phyloP scores from a whole-genome alignment of 31 red algal species.

The Odonthalia washingtoniensis region DNA sequence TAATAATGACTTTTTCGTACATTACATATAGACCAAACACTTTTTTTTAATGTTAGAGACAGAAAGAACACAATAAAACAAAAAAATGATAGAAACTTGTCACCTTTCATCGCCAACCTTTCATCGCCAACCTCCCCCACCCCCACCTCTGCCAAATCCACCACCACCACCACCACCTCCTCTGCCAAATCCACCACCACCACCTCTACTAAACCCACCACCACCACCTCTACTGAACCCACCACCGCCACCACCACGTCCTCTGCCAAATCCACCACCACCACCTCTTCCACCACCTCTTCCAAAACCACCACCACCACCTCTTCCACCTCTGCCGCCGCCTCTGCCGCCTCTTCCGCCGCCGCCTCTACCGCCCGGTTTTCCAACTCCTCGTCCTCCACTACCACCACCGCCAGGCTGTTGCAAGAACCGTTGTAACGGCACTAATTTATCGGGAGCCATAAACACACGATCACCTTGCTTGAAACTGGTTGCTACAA shows the following conservation, averaged over 20 bases:
- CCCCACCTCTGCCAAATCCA: constrained; percentile 32
- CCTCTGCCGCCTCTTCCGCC: constrained; percentile 49
- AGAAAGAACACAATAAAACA: too few relatives aligned
- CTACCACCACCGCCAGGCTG: constrained; percentile 55
- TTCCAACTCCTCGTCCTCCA: constrained; percentile 48
- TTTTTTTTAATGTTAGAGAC: too few relatives aligned
- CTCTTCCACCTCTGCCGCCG: constrained; percentile 51
- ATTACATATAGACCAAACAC: too few relatives aligned
- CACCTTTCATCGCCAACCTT: too few relatives aligned
- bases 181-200: constrained; percentile 21
- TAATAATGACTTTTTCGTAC: too few relatives aligned
- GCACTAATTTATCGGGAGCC: constrained; percentile 89
- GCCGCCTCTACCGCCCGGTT: constrained; percentile 46
- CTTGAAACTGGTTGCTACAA: constrained; percentile 86
- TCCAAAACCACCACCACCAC: constrained; percentile 38
- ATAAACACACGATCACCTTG: constrained; percentile 95
- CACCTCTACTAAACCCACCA: constrained; percentile 39
- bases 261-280: constrained; percentile 42
- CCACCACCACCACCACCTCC: constrained; percentile 50
- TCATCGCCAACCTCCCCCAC: constrained; percentile 58
- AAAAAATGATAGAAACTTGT: neutral
- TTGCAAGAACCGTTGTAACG: constrained; percentile 80
- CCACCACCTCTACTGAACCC: constrained; percentile 49
- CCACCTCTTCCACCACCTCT: constrained; percentile 51
- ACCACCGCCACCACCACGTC: constrained; percentile 51